Conservation (phyloP, 176 grass and related monocot genomes). For the Musa schizocarpa region DNA sequence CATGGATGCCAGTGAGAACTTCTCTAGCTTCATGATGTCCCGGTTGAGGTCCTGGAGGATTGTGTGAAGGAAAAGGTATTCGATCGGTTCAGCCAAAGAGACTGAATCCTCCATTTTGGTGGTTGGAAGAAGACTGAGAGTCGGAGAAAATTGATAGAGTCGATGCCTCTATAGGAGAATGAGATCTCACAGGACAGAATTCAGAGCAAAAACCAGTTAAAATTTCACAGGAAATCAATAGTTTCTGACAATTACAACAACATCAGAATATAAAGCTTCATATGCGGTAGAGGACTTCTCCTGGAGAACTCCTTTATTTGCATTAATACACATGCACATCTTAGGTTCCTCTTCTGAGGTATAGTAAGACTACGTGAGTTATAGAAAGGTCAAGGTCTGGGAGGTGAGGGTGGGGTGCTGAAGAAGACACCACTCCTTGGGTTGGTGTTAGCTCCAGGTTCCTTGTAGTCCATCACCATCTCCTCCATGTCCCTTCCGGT, state of each 20-base stretch:
- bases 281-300: no score
- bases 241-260: no score
- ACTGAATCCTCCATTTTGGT: not conserved
- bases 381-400: not conserved
- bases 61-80: not conserved
- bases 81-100: not conserved
- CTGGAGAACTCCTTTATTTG: not conserved
- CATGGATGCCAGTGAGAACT: no score
- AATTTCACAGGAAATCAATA: no score
- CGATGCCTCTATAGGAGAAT: no score
- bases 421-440: conserved; percentile 29
- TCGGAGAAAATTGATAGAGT: not conserved
- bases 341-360: not conserved
- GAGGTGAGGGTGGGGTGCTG: conserved; percentile 16
- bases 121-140: not conserved
- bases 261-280: no score
- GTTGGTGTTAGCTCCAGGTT: conserved; percentile 49
- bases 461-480: conserved; percentile 44
- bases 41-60: not conserved
- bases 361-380: not conserved
- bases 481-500: conserved; percentile 17
- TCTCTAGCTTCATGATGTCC: no score
- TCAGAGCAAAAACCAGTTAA: no score
- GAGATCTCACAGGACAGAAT: no score
- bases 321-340: not conserved